phyloP scores from a whole-genome alignment of 345 rosid species.

The Eucalyptus regnans region DNA sequence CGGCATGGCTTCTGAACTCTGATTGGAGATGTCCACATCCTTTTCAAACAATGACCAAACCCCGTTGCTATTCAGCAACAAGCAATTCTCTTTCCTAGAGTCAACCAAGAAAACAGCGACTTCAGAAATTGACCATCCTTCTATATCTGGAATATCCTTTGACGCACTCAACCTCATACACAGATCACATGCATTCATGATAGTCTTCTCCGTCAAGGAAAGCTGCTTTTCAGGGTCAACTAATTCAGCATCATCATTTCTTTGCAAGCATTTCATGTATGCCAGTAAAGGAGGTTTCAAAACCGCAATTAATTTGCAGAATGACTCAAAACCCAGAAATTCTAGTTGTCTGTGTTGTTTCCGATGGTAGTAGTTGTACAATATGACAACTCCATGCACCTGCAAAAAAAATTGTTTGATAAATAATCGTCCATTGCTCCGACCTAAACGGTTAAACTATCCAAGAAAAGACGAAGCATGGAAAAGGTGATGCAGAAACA shows the following conservation, averaged over 20 bases:
- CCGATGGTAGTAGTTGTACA: constrained; percentile 68
- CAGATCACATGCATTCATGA: constrained; percentile 63
- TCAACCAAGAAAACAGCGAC: constrained; percentile 57
- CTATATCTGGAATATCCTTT: constrained; percentile 14
- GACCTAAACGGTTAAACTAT: neutral
- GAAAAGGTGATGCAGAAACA: neutral
- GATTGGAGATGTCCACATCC: constrained; percentile 7
- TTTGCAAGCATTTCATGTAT: constrained; percentile 31
- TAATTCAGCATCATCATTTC: constrained; percentile 10
- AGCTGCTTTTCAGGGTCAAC: constrained; percentile 28
- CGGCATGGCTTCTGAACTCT: constrained; percentile 1
- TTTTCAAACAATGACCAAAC: constrained; percentile 75
- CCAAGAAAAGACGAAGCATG: neutral
- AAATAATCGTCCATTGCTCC: neutral
- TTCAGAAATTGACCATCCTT: constrained; percentile 48
- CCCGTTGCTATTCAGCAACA: constrained; percentile 18
- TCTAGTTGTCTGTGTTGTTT: constrained; percentile 41
- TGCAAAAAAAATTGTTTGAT: neutral
- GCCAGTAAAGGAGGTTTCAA: constrained; percentile 38
- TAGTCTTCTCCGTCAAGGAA: constrained; percentile 34
- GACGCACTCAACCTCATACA: constrained; percentile 40
- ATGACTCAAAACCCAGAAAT: constrained; percentile 35
- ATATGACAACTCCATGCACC: constrained; percentile 66
- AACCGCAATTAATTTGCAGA: constrained; percentile 48
- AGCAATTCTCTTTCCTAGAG: constrained; percentile 32